phyloP scores from a whole-genome alignment of 2,329 filamentous ascomycete species.

The Kalmusia sp. region DNA sequence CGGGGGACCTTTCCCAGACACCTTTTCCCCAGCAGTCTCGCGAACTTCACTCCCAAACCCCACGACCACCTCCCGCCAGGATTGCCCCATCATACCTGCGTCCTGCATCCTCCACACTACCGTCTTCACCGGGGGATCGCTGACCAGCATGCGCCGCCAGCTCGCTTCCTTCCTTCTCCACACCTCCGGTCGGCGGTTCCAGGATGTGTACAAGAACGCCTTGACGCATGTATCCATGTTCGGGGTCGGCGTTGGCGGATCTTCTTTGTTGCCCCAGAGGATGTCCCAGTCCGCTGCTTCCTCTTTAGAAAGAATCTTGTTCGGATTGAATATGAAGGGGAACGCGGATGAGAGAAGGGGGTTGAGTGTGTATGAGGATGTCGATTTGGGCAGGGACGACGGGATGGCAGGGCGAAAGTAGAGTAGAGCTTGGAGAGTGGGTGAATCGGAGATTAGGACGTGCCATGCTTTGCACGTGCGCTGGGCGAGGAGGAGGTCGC shows the following conservation, averaged over 20 bases:
- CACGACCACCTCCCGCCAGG: not conserved
- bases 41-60: not conserved
- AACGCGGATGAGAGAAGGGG: conserved; percentile 14
- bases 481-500: conserved; percentile 20
- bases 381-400: not conserved
- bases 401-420: conserved; percentile 15
- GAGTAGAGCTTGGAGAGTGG: conserved; percentile 16
- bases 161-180: conserved; percentile 3
- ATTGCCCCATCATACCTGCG: not conserved
- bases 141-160: conserved; percentile 18
- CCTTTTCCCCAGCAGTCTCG: no score
- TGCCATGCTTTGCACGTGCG: conserved; percentile 14
- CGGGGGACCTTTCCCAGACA: not conserved
- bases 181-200: not conserved
- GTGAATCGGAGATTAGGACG: conserved; percentile 16
- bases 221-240: not conserved
- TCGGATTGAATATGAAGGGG: conserved; percentile 7
- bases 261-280: not conserved
- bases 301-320: not conserved
- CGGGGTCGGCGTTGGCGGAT: not conserved
- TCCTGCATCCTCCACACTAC: not conserved
- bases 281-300: not conserved
- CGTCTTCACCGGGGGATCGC: conserved; percentile 9
- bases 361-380: conserved; percentile 6
- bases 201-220: not conserved